Evolutionary conservation across 1,139 yeast genomes (phyloP), one percentile per base, ranked within the genome.

Genomic region (Petasospora rhodanensis): DNA sequence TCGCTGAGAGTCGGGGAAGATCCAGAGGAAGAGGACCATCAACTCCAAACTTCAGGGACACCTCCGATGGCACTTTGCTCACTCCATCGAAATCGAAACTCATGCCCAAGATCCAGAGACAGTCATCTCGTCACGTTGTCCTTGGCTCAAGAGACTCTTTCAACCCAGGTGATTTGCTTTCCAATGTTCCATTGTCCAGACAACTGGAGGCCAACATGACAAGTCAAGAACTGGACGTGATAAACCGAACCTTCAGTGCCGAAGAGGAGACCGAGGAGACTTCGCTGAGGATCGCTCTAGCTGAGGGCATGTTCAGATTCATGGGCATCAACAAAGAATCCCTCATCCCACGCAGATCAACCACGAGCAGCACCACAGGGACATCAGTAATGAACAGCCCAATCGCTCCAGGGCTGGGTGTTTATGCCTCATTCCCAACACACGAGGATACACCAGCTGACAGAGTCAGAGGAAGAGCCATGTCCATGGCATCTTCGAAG

Each of bases 81-180:
- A 32, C 31, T 13, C 41, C 42, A 7, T 14, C 34, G n/a, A n/a
- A n/a, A n/a, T n/a, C n/a, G 17, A 30, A 29, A 22, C 20, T 22
- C 13, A 24, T 41, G 31, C 42, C 48, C 9, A 34, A 34, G 22
- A 12, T 45, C n/a, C 29, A 33, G 24, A 35, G 40, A 26, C 38
- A 38, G n/a, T 54, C 54, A 12, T 78, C 89, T 2, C 64, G 85
- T 37, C 83, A 82, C 45, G 86, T 82, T 15, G 68, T 74, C 5
- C 58, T 84, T 23, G 37, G 32, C 2, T 35, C 44, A 5, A 38
- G 40, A 18, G 77, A 73, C 31, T 73, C 87, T 19, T 60, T 76
- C 11, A 81, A 83, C 39, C 95, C 96, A 0, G 96, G 96, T 19
- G 95, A 86, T 55, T 64, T 86, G 36, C 60, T 86, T 12, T 82